Conservation (phyloP, 331 rosid genomes). For the Pyrus hybrid region DNA sequence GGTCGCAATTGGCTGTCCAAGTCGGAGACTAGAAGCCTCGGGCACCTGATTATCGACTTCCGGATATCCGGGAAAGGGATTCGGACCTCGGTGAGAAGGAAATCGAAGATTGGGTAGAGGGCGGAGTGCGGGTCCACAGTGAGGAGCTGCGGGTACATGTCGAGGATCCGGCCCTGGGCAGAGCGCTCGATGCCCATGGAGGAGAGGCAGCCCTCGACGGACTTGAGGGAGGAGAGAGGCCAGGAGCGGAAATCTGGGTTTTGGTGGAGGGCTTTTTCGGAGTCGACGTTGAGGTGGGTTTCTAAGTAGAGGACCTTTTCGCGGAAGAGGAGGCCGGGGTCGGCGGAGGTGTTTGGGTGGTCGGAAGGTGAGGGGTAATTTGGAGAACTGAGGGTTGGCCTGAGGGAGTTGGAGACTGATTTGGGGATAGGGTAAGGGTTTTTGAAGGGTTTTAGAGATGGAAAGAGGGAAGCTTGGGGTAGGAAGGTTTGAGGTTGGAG, state of each 20-base stretch:
- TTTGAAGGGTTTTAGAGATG: constrained; percentile 20
- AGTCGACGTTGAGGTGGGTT: constrained; percentile 47
- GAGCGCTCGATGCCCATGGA: constrained; percentile 60
- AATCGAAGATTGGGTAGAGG: constrained; percentile 71
- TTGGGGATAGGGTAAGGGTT: constrained; percentile 18
- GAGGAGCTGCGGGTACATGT: constrained; percentile 67
- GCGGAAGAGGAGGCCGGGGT: constrained; percentile 61
- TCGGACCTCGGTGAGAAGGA: constrained; percentile 57
- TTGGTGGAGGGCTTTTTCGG: constrained; percentile 48
- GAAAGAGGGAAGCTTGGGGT: constrained; percentile 3
- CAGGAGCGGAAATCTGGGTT: constrained; percentile 57
- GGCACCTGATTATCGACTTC: constrained; percentile 55
- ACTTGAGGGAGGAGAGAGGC: constrained; percentile 40
- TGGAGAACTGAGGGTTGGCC: neutral
- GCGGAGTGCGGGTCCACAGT: constrained; percentile 53
- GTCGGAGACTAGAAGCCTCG: constrained; percentile 52
- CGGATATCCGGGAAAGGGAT: constrained; percentile 53
- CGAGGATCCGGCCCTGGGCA: constrained; percentile 63
- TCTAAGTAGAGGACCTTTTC: constrained; percentile 60
- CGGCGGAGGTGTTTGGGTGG: constrained; percentile 26
- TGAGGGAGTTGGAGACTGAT: neutral
- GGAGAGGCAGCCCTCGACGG: constrained; percentile 52
- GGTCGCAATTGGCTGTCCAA: constrained; percentile 52
- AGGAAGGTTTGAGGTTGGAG: constrained; percentile 13
- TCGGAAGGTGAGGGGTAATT: constrained; percentile 15